phyloP scores from a whole-genome alignment of 768 basidiomycete genomes.

The Myochromella boudieri region DNA sequence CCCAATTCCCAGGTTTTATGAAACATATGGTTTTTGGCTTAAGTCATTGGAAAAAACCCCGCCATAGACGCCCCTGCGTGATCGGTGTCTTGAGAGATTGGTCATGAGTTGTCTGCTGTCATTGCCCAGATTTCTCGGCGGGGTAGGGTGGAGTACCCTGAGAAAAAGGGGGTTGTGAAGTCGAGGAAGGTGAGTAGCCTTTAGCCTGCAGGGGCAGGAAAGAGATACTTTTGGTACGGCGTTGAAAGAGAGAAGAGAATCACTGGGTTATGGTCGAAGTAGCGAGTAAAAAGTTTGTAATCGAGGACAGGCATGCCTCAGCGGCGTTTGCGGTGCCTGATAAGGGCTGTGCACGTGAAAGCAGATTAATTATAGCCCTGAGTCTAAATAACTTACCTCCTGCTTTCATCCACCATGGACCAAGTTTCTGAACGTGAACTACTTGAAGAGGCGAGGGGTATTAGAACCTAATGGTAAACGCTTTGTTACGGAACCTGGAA shows the following conservation, averaged over 20 bases:
- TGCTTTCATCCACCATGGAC: neutral
- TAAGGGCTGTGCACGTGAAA: conserved; percentile 5
- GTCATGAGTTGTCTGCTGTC: too few species aligned
- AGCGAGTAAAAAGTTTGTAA: neutral
- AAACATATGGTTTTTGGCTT: neutral
- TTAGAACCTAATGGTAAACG: neutral
- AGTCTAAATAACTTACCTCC: neutral
- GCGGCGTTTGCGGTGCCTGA: neutral
- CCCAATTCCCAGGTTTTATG: neutral
- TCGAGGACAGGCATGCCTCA: neutral
- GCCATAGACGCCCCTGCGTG: too few species aligned
- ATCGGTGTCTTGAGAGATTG: too few species aligned
- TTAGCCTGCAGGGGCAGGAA: too few species aligned
- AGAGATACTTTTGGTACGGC: too few species aligned
- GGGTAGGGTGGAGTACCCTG: too few species aligned
- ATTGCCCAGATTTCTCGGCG: too few species aligned
- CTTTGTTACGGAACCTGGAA: too few species aligned
- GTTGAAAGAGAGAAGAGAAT: too few species aligned
- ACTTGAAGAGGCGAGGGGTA: neutral
- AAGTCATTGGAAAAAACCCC: conserved; percentile 4
- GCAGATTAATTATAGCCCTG: conserved; percentile 9
- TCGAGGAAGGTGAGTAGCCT: too few species aligned
- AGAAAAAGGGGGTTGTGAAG: too few species aligned
- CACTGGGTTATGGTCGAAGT: too few species aligned
- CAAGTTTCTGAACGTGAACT: neutral